These are phyloP conservation scores for Magnolia kwangsiensis DNA, from an alignment of 164 flowering plant species.

Conservation along the genomic window DNA sequence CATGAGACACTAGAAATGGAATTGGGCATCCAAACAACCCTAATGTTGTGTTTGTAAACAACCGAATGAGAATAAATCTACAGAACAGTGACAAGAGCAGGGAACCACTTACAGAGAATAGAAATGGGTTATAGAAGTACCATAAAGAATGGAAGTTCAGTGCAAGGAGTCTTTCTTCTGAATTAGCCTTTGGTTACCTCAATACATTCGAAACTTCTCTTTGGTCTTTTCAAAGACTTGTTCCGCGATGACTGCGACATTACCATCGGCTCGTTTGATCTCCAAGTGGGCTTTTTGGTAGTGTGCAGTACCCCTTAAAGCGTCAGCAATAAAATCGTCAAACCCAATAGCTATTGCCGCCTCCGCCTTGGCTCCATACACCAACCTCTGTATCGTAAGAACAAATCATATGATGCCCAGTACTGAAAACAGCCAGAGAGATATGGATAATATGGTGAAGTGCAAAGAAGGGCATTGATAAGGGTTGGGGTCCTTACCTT, in stretches of 20 bases:
- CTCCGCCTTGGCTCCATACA: slow-evolving; percentile 96
- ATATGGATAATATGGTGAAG: not conserved
- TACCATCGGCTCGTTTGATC: slow-evolving; percentile 89
- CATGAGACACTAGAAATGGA: no score
- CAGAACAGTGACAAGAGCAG: no score
- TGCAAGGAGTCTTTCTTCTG: not conserved
- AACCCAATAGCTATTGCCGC: slow-evolving; percentile 97
- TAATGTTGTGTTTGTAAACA: no score
- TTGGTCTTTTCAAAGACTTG: slow-evolving; percentile 96
- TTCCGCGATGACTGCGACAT: slow-evolving; percentile 71
- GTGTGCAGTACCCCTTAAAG: slow-evolving; percentile 81
- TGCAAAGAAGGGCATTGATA: not conserved
- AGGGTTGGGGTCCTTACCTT: slow-evolving; percentile 42
- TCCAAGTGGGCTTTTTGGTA: slow-evolving; percentile 85
- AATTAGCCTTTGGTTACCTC: not conserved
- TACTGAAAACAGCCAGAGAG: not conserved
- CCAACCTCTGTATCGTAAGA: slow-evolving; percentile 60
- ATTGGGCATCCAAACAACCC: no score
- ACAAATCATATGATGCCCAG: not conserved
- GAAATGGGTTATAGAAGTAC: not conserved
- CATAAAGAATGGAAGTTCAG: not conserved
- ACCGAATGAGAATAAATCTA: no score
- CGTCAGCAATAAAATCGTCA: slow-evolving; percentile 97
- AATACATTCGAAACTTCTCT: slow-evolving; percentile 72
- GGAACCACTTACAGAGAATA: not conserved